These are phyloP conservation scores for Aspergillus fumigatus DNA, from an alignment of 2,329 filamentous ascomycete species.

Conservation along the genomic window DNA sequence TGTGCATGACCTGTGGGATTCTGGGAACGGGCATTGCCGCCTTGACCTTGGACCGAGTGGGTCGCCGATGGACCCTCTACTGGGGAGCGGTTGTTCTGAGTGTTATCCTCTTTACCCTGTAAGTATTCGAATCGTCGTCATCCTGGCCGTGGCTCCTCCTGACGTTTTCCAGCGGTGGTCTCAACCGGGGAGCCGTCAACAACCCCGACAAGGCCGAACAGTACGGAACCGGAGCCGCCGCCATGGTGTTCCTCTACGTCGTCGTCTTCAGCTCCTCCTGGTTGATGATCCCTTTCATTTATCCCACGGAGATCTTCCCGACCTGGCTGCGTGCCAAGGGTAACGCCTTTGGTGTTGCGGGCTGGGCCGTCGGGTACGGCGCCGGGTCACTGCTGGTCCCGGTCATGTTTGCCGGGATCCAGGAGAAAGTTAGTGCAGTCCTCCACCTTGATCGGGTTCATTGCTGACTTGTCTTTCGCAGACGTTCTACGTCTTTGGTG, in stretches of 20 bases:
- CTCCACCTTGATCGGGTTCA: too few relatives aligned
- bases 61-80: slow-evolving; percentile 61
- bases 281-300: slow-evolving; percentile 56
- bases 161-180: slow-evolving; percentile 46
- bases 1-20: slow-evolving; percentile 50
- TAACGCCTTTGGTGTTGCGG: slow-evolving; percentile 67
- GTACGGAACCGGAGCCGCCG: slow-evolving; percentile 58
- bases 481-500: slow-evolving; percentile 66
- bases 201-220: slow-evolving; percentile 36
- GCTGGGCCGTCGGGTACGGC: slow-evolving; percentile 67
- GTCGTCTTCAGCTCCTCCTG: slow-evolving; percentile 58
- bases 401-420: slow-evolving; percentile 54
- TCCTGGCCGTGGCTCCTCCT: slow-evolving; percentile 54
- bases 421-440: slow-evolving; percentile 42
- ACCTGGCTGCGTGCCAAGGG: slow-evolving; percentile 64
- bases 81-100: slow-evolving; percentile 60
- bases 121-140: too few relatives aligned
- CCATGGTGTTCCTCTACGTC: slow-evolving; percentile 64
- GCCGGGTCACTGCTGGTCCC: slow-evolving; percentile 43
- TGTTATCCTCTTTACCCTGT: slow-evolving; percentile 52
- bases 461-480: slow-evolving; percentile 20
- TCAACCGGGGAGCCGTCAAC: slow-evolving; percentile 29
- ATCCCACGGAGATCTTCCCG: slow-evolving; percentile 66
- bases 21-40: slow-evolving; percentile 62
- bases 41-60: slow-evolving; percentile 62